Evolutionary conservation across 352 stramenopile species (phyloP).

Genomic region (Pilasporangium apinafurcum): DNA sequence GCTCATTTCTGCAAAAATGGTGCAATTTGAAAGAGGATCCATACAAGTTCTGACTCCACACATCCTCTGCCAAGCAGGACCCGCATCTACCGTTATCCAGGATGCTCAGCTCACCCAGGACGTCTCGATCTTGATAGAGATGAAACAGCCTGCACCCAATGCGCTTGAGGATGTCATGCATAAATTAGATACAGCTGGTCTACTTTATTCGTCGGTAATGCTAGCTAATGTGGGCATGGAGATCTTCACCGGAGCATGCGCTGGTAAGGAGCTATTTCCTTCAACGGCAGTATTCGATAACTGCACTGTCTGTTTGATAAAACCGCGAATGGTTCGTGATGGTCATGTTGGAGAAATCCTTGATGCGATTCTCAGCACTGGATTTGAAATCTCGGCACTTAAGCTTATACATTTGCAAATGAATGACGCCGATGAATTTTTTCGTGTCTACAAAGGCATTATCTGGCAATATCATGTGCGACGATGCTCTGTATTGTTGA

Average conservation of each 20-base stretch:
- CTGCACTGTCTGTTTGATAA: constrained; percentile 56
- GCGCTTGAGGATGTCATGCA: constrained; percentile 14
- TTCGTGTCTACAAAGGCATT: constrained; percentile 84
- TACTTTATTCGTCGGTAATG: constrained; percentile 12
- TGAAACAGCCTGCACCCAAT: constrained; percentile 19
- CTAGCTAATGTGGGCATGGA: constrained; percentile 17
- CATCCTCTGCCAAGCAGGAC: constrained; percentile 4
- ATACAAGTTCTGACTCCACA: constrained; percentile 7
- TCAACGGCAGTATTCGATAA: constrained; percentile 61
- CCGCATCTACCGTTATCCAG: constrained; percentile 10
- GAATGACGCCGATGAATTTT: constrained; percentile 82
- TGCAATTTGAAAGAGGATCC: constrained; percentile 33
- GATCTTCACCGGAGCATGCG: not conserved
- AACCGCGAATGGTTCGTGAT: constrained; percentile 51
- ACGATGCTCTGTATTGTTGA: not conserved
- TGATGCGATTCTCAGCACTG: constrained; percentile 60
- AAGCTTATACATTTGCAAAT: constrained; percentile 81
- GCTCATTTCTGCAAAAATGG: constrained; percentile 38
- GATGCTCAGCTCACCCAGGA: constrained; percentile 24
- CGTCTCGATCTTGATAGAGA: constrained; percentile 46
- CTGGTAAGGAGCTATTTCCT: constrained; percentile 11
- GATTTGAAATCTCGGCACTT: constrained; percentile 88
- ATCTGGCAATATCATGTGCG: constrained; percentile 65
- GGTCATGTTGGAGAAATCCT: constrained; percentile 72
- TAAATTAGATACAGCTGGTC: constrained; percentile 10